Conservation (phyloP, 1,139 yeast species). For the Pichiaceae sp. region DNA sequence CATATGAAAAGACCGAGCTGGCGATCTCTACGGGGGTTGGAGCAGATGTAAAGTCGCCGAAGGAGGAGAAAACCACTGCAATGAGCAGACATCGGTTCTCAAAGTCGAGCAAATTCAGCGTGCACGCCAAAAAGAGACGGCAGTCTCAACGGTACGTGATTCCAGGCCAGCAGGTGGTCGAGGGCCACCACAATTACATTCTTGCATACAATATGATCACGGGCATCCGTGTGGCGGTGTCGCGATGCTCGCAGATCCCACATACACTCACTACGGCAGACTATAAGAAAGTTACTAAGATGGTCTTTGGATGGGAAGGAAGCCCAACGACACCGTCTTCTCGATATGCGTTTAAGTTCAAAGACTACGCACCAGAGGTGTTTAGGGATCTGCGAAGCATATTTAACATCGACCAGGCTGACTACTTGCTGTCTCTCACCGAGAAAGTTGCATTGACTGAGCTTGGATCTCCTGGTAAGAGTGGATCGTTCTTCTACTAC, state of each 20-base stretch:
- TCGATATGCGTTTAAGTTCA: conserved; percentile 91
- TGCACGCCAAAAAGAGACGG: neutral
- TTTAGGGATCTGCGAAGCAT: conserved; percentile 73
- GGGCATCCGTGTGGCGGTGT: conserved; percentile 91
- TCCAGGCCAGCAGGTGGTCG: conserved; percentile 22
- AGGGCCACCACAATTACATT: conserved; percentile 84
- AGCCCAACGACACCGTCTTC: conserved; percentile 88
- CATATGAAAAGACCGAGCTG: conserved; percentile 18
- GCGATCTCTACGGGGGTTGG: conserved; percentile 11
- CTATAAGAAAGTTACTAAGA: conserved; percentile 62
- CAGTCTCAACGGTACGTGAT: conserved; percentile 18
- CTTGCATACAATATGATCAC: conserved; percentile 97
- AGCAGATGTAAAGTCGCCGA: neutral
- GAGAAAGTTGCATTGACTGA: conserved; percentile 90
- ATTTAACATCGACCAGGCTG: conserved; percentile 92
- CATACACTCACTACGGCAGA: conserved; percentile 63
- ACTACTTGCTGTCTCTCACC: conserved; percentile 84
- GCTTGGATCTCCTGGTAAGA: conserved; percentile 92
- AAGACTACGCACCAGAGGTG: conserved; percentile 93
- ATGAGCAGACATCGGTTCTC: neutral
- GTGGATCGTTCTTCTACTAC: conserved; percentile 93
- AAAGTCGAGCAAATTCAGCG: conserved; percentile 4
- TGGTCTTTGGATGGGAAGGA: conserved; percentile 83
- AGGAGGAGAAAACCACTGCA: neutral
- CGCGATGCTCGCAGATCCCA: conserved; percentile 83